Base-by-base conservation (phyloP, 139 green algal species). In the Coelastrella sp. region DNA sequence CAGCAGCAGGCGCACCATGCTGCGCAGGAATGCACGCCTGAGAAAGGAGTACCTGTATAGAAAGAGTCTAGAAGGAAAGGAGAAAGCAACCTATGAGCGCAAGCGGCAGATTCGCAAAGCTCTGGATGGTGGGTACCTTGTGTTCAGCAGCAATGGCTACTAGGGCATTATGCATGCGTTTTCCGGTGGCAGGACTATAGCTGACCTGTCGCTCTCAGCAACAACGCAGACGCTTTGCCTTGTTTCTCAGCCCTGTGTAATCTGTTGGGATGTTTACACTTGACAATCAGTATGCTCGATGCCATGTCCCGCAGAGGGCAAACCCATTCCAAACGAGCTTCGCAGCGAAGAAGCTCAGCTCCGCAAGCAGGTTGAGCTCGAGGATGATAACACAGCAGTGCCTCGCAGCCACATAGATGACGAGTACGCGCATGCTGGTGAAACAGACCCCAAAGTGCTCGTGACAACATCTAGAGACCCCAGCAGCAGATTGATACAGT, bases 371-470 rank as follows among this genome's bases (percentile, higher is more conserved):
- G 92, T 99, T 7, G 97, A 98, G 85, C 93, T 99, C 3, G 98
- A 99, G 87, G 98, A 99, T 89, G 97, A 99, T 87, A 98, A 99
- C 94, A 99, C 98, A 56, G 98, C 96, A 6, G 96, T 98, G 64
- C 94, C 91, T 8, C 92, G 95, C 47, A 97, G 94, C 4, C 98
- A 99, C 87, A 94, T 99, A 1, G 98, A 99, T 90, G 98, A 99
- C 85, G 98, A 99, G 94, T 99, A 99, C 73, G 97, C 95, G 4
- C 94, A 96, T 64, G 97, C 98, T 56, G 97, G 96, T 5, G 95
- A 98, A 92, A 56, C 85, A 10, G 97, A 99, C 91, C 98, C 98
- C 19, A 99, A 98, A 91, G 92, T 98, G 80, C 94, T 99, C 16
- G 85, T 99, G 75, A 99, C 98, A 32, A 99, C 98, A 20, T 98